Conservation (phyloP, 2,329 filamentous ascomycete genomes). For the Diaporthe sp. region DNA sequence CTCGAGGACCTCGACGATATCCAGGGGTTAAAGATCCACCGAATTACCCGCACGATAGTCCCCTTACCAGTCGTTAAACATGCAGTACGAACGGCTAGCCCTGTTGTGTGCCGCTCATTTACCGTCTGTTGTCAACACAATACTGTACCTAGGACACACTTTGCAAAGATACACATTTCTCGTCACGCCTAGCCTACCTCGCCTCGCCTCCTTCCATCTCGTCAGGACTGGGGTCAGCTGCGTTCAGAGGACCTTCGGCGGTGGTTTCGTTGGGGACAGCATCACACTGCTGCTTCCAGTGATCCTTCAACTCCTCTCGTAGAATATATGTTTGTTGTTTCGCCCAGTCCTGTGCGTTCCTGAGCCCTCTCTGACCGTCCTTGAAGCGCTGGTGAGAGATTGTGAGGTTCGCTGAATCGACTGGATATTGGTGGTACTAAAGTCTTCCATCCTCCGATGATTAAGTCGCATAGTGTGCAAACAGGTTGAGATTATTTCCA, state of each 20-base stretch:
- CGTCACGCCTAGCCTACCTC: no score
- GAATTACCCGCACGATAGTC: no score
- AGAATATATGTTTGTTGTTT: conserved; percentile 16
- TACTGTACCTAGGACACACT: no score
- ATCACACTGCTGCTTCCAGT: conserved; percentile 2
- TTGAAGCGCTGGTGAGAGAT: conserved; percentile 35
- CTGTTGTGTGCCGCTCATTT: no score
- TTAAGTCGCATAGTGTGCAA: conserved; percentile 40
- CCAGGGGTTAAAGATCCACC: no score
- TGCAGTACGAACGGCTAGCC: no score
- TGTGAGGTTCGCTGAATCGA: conserved; percentile 33
- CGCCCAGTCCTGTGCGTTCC: conserved; percentile 41
- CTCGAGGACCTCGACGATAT: no score
- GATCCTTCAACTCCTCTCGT: neutral
- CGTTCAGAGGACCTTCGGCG: neutral
- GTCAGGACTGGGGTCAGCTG: neutral
- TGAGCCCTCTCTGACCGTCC: conserved; percentile 35
- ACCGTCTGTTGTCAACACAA: no score
- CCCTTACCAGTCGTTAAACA: no score
- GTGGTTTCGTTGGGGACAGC: neutral
- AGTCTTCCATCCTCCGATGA: conserved; percentile 32
- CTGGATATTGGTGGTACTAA: conserved; percentile 40
- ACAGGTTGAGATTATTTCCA: conserved; percentile 41
- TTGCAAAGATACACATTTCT: no score
- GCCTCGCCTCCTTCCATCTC: neutral